Percentiles rank a stretch among this genome's conserved stretches.
Evolutionary conservation across 768 basidiomycete species (phyloP).

Genomic region (Leccinum imitatum): DNA sequence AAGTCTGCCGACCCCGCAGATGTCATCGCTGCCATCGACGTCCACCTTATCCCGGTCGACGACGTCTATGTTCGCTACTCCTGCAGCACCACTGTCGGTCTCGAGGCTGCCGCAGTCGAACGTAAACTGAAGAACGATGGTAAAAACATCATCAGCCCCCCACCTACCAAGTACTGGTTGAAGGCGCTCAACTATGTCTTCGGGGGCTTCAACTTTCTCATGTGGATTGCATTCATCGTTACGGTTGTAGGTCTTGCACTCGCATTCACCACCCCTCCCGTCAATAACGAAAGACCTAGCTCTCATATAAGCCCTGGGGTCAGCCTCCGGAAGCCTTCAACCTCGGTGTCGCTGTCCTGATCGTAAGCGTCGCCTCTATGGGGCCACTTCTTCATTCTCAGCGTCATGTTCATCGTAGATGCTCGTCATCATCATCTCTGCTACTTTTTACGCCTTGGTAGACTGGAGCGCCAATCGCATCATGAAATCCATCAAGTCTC

Average conservation of each 20-base stretch:
- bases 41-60: constrained; percentile 42
- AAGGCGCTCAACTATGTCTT: constrained; percentile 53
- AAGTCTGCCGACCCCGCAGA: constrained; percentile 34
- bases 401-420: constrained; percentile 30
- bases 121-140: constrained; percentile 39
- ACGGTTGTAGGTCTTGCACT: constrained; percentile 34
- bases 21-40: constrained; percentile 46
- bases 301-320: constrained; percentile 52
- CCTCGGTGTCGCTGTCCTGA: constrained; percentile 52
- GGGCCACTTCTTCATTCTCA: constrained; percentile 3
- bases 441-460: constrained; percentile 49
- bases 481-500: constrained; percentile 57
- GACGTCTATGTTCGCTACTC: constrained; percentile 46
- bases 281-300: constrained; percentile 22
- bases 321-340: constrained; percentile 40
- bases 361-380: constrained; percentile 35
- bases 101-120: constrained; percentile 45
- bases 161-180: constrained; percentile 45
- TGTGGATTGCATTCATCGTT: constrained; percentile 52
- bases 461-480: constrained; percentile 50
- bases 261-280: not conserved
- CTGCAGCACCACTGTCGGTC: constrained; percentile 42
- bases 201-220: constrained; percentile 55
- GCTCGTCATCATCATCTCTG: constrained; percentile 41
- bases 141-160: constrained; percentile 52